Percentiles rank a stretch among this genome's conserved stretches.
Conservation (phyloP, 768 basidiomycete species). For the Collybiopsis confluens region DNA sequence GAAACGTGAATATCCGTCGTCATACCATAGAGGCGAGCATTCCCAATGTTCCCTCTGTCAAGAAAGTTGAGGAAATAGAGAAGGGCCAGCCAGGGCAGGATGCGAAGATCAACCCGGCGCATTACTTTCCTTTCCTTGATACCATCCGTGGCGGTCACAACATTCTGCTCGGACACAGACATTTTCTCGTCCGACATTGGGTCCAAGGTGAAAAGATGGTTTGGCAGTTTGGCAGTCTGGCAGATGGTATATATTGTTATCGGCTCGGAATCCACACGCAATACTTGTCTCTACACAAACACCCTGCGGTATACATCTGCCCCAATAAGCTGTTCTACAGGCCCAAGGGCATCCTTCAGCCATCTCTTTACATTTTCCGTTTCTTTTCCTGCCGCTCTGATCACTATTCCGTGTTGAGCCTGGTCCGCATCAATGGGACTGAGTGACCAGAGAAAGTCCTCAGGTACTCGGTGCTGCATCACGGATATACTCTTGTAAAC, state of each 20-base stretch:
- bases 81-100: constrained; percentile 74
- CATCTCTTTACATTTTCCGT: constrained; percentile 72
- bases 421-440: constrained; percentile 42
- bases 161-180: background rate
- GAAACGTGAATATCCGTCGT: constrained; percentile 53
- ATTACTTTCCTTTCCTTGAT: constrained; percentile 54
- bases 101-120: constrained; percentile 58
- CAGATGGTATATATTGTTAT: too few relatives aligned
- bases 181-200: background rate
- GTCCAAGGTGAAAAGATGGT: too few relatives aligned
- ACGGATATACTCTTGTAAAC: constrained; percentile 56
- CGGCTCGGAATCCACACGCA: too few relatives aligned
- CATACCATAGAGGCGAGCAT: constrained; percentile 65
- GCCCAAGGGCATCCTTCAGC: constrained; percentile 53
- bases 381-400: constrained; percentile 73
- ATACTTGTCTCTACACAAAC: constrained; percentile 37
- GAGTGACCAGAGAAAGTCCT: constrained; percentile 78
- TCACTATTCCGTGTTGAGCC: constrained; percentile 47
- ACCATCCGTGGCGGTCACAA: constrained; percentile 25
- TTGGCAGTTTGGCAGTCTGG: too few relatives aligned
- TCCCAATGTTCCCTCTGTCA: constrained; percentile 64
- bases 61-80: constrained; percentile 76
- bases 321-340: constrained; percentile 53
- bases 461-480: constrained; percentile 55
- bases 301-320: constrained; percentile 59